Evolutionary conservation across 2,329 filamentous ascomycete genomes (phyloP).

Genomic region (Fusarium virguliforme): DNA sequence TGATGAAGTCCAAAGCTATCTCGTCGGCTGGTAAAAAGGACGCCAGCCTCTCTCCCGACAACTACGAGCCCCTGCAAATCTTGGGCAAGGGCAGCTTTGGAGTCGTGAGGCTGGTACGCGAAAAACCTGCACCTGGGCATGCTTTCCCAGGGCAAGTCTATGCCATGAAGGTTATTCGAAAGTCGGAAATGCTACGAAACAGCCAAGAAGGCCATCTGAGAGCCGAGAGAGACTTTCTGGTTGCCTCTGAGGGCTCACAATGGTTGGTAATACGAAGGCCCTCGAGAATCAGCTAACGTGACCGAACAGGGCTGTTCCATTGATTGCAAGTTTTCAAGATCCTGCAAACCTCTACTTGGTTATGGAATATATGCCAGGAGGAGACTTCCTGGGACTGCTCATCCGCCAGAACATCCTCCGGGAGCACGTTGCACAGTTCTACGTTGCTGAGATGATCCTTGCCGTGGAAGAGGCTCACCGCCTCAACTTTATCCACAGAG

Average conservation of each 20-base stretch:
- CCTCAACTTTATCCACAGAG: slow-evolving; percentile 92
- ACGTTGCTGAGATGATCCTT: slow-evolving; percentile 95
- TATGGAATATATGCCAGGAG: slow-evolving; percentile 98
- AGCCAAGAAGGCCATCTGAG: slow-evolving; percentile 93
- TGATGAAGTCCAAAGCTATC: slow-evolving; percentile 75
- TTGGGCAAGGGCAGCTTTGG: slow-evolving; percentile 96
- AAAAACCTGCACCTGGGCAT: slow-evolving; percentile 63
- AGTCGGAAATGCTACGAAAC: slow-evolving; percentile 91
- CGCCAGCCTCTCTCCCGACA: slow-evolving; percentile 44
- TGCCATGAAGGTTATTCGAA: slow-evolving; percentile 98
- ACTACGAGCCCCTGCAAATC: slow-evolving; percentile 85
- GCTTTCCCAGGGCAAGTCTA: slow-evolving; percentile 72
- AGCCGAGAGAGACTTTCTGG: slow-evolving; percentile 92
- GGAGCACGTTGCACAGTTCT: slow-evolving; percentile 86
- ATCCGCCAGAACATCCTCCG: slow-evolving; percentile 88
- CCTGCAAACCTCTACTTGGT: slow-evolving; percentile 87
- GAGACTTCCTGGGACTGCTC: slow-evolving; percentile 90
- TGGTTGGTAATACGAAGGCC: slow-evolving; percentile 68
- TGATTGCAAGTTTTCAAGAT: slow-evolving; percentile 93
- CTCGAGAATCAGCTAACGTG: neutral
- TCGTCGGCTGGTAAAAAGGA: slow-evolving; percentile 25
- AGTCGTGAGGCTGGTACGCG: slow-evolving; percentile 87
- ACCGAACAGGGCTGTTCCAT: slow-evolving; percentile 81
- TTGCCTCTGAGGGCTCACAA: slow-evolving; percentile 86
- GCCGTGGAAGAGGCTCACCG: slow-evolving; percentile 94